Evolutionary conservation across 2,329 filamentous ascomycete species (phyloP).

Genomic region (Ceratocystiopsis sp.): DNA sequence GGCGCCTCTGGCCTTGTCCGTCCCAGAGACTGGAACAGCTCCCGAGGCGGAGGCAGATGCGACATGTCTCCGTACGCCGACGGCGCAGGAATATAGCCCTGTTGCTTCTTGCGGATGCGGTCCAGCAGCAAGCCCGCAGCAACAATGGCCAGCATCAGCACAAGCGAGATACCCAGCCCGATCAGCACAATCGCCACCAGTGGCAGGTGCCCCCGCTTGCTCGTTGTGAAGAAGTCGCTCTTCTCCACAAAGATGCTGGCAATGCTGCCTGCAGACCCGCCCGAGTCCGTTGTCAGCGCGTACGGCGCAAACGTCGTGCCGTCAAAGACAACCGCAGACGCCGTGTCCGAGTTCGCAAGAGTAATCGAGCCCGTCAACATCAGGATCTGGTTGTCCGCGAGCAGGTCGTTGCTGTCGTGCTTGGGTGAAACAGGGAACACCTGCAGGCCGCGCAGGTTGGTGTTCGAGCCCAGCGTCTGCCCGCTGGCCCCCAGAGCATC

Average conservation of each 20-base stretch:
- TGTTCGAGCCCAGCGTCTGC: constrained; percentile 43
- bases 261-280: constrained; percentile 54
- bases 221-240: constrained; percentile 52
- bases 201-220: constrained; percentile 37
- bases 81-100: constrained; percentile 66
- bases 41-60: constrained; percentile 38
- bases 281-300: constrained; percentile 53
- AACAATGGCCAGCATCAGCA: constrained; percentile 60
- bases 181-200: constrained; percentile 69
- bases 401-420: constrained; percentile 46
- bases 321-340: constrained; percentile 76
- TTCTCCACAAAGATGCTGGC: constrained; percentile 72
- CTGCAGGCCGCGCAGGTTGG: constrained; percentile 63
- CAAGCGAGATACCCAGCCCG: constrained; percentile 60
- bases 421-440: constrained; percentile 54
- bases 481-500: constrained; percentile 31
- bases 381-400: constrained; percentile 53
- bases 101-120: constrained; percentile 55
- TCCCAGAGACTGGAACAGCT: constrained; percentile 37
- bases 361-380: constrained; percentile 73
- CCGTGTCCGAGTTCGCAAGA: constrained; percentile 59
- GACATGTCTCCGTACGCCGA: constrained; percentile 43
- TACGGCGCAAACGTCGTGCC: constrained; percentile 66
- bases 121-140: constrained; percentile 59
- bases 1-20: constrained; percentile 31